Percentiles rank a stretch among this genome's conserved stretches.
Conservation (phyloP, 2,329 filamentous ascomycete species). For the Colletotrichum gloeosporioides region DNA sequence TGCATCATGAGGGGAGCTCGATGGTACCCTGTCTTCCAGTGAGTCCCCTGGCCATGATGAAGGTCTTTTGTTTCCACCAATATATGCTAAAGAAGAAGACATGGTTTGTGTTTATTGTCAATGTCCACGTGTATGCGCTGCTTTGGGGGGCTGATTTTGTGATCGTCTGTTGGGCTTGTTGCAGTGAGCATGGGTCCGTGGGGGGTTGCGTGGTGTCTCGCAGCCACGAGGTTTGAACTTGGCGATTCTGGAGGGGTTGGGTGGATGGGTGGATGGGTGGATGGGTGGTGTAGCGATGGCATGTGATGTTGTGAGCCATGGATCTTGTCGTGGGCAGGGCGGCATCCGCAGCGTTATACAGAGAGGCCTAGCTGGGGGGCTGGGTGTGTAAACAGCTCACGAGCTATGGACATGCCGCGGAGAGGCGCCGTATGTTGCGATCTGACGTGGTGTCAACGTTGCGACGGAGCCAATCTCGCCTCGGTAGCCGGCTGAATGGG, state of each 20-base stretch:
- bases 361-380: neutral
- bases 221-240: neutral
- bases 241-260: neutral
- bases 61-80: slow-evolving; percentile 1
- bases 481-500: neutral
- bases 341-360: neutral
- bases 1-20: neutral
- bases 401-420: neutral
- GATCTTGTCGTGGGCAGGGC: neutral
- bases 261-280: neutral
- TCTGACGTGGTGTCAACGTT: neutral
- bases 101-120: neutral
- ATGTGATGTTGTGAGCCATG: neutral
- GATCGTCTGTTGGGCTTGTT: neutral
- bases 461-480: neutral
- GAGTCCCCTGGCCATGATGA: neutral
- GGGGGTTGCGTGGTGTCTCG: neutral
- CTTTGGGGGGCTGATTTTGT: neutral
- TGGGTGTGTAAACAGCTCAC: neutral
- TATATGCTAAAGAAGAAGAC: neutral
- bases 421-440: neutral
- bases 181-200: neutral
- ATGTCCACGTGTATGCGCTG: neutral
- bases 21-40: neutral
- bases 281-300: neutral